These are phyloP conservation scores for Euryodendron excelsum DNA, from an alignment of 148 eudicot species.

Conservation along the genomic window DNA sequence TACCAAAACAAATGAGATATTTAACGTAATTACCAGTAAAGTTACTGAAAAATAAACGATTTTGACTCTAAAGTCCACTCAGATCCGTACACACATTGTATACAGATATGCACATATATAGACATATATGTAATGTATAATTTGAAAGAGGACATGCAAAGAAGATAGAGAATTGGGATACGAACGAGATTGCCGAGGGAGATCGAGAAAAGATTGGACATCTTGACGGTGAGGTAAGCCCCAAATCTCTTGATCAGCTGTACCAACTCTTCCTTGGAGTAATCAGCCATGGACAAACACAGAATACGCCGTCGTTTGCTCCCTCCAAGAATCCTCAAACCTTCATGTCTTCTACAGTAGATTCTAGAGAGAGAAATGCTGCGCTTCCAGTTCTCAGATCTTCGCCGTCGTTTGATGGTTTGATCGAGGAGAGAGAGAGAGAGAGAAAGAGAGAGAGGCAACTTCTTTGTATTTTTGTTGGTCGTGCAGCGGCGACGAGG, in stretches of 20 bases:
- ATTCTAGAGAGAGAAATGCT: neutral
- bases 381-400: neutral
- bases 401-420: neutral
- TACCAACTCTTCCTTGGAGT: conserved; percentile 57
- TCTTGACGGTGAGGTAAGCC: conserved; percentile 51
- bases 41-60: neutral
- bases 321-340: neutral
- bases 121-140: neutral
- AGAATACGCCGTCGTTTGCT: neutral
- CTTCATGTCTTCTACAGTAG: neutral
- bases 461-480: too few species aligned
- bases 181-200: conserved; percentile 37
- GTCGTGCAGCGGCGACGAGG: too few species aligned
- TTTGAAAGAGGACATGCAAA: neutral
- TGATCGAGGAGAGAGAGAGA: neutral
- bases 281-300: conserved; percentile 47
- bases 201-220: conserved; percentile 51
- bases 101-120: neutral
- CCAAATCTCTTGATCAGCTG: conserved; percentile 65
- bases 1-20: neutral
- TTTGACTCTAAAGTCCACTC: neutral
- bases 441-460: too few species aligned
- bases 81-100: neutral
- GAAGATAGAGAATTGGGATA: conserved; percentile 10
- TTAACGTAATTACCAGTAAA: neutral